Evolutionary conservation across 371 early-diverging fungal genomes (phyloP).

Genomic region (Funneliformis caledonium): DNA sequence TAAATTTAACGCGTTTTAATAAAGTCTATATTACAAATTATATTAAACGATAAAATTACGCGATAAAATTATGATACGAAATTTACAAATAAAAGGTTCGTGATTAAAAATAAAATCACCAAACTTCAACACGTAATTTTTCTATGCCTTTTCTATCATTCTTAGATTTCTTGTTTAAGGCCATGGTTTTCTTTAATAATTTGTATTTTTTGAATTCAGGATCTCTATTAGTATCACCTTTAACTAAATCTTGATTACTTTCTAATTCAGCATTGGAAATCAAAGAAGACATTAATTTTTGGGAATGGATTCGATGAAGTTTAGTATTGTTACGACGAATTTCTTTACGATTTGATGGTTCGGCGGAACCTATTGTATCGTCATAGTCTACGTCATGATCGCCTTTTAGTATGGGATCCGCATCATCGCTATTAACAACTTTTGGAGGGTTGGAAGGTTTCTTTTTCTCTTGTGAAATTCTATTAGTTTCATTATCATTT

Average conservation of each 20-base stretch:
- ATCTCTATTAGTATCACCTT: constrained; percentile 34
- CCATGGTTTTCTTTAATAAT: constrained; percentile 23
- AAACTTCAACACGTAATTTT: constrained; percentile 27
- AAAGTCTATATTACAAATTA: too few relatives aligned
- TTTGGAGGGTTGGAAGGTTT: background rate
- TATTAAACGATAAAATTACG: too few relatives aligned
- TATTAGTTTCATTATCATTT: background rate
- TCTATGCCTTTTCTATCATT: constrained; percentile 16
- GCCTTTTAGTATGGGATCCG: background rate
- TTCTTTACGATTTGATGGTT: background rate
- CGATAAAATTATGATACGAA: too few relatives aligned
- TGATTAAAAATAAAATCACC: background rate
- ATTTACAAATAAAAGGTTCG: background rate
- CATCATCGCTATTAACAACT: background rate
- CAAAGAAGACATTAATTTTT: constrained; percentile 14
- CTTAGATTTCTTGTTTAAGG: constrained; percentile 3
- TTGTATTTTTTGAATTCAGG: constrained; percentile 33
- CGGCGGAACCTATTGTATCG: background rate
- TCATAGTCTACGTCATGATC: constrained; percentile 13
- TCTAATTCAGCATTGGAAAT: background rate
- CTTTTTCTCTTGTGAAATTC: background rate
- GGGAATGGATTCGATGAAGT: constrained; percentile 19
- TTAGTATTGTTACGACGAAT: constrained; percentile 27
- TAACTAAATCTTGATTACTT: constrained; percentile 5
- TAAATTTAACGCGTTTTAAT: too few relatives aligned